These are phyloP conservation scores for Silene noctiflora DNA, from an alignment of 179 eudicot genomes.

Conservation along the genomic window DNA sequence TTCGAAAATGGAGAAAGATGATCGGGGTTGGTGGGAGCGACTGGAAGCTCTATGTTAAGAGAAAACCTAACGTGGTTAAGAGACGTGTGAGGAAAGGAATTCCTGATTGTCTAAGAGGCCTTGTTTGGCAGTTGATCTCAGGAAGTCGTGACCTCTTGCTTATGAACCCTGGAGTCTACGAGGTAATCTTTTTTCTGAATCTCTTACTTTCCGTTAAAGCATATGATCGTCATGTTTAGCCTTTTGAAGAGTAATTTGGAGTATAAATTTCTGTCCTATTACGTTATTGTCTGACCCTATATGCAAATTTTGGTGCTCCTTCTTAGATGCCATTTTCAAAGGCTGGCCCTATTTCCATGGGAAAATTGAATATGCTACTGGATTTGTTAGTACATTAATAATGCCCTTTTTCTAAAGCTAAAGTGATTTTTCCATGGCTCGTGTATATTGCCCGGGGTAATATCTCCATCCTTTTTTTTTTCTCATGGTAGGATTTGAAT, in stretches of 20 bases:
- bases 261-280: not conserved
- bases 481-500: not conserved
- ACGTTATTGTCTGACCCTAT: not conserved
- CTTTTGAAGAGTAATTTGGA: not conserved
- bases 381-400: too few species aligned
- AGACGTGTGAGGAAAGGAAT: constrained; percentile 92
- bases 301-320: too few species aligned
- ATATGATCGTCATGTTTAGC: not conserved
- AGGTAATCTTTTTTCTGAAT: constrained; percentile 39
- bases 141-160: constrained; percentile 97
- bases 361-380: too few species aligned
- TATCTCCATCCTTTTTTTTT: too few species aligned
- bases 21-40: constrained; percentile 98
- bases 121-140: constrained; percentile 96
- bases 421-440: too few species aligned
- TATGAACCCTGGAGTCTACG: constrained; percentile 93
- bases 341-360: too few species aligned
- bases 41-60: constrained; percentile 81
- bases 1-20: constrained; percentile 97
- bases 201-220: not conserved
- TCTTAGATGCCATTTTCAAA: not conserved
- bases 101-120: constrained; percentile 96
- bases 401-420: too few species aligned
- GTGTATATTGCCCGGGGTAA: too few species aligned
- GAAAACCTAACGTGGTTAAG: constrained; percentile 83